Conservation (phyloP, 208 protist genomes). For the Trypanosoma avium region DNA sequence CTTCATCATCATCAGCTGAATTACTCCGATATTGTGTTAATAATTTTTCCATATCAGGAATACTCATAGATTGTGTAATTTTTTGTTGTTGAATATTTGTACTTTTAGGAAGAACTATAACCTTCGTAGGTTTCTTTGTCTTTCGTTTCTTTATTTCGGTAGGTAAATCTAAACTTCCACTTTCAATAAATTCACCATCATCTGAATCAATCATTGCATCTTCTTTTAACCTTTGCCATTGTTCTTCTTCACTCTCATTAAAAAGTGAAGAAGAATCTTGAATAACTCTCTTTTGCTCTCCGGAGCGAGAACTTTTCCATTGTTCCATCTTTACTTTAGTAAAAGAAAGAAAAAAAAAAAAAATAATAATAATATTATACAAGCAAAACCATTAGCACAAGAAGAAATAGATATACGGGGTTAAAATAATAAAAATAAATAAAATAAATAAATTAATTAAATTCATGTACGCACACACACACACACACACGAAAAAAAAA, state of each 20-base stretch:
- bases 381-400: no score
- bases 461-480: background rate
- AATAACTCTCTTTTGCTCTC: constrained; percentile 25
- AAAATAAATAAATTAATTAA: constrained; percentile 1
- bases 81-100: constrained; percentile 66
- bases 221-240: constrained; percentile 59
- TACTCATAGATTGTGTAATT: constrained; percentile 52
- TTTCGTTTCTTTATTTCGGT: constrained; percentile 31
- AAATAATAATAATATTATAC: constrained; percentile 4
- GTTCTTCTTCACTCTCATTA: constrained; percentile 44
- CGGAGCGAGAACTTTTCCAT: constrained; percentile 18
- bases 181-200: constrained; percentile 24
- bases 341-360: background rate
- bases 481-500: background rate
- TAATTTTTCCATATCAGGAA: constrained; percentile 66
- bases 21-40: constrained; percentile 42
- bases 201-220: constrained; percentile 45
- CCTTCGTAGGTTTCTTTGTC: constrained; percentile 21
- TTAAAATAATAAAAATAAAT: background rate
- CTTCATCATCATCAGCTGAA: constrained; percentile 42
- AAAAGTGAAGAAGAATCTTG: constrained; percentile 10
- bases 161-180: constrained; percentile 12
- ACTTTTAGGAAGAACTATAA: constrained; percentile 17
- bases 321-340: constrained; percentile 20
- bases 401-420: background rate